These are phyloP conservation scores for Rhytidiadelphus loreus DNA, from an alignment of 225 moss, liverwort and hornwort species.

Conservation along the genomic window DNA sequence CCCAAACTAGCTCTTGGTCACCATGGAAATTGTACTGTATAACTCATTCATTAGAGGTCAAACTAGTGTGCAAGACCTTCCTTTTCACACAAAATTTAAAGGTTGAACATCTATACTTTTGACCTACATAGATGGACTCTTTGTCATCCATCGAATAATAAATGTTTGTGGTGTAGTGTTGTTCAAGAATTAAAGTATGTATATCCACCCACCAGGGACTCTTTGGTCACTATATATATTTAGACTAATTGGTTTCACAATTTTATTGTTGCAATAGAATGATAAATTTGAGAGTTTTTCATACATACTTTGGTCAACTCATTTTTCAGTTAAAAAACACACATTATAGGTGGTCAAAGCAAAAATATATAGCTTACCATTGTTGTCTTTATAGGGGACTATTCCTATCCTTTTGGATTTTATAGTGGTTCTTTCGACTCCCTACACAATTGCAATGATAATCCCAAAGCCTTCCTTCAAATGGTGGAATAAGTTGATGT, in stretches of 20 bases:
- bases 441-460: neutral
- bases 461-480: neutral
- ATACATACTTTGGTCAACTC: neutral
- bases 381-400: fast-evolving
- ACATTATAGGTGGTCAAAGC: neutral
- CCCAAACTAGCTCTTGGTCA: too few species aligned
- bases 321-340: neutral
- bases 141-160: too few species aligned
- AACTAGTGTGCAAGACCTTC: too few species aligned
- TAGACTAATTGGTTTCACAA: neutral
- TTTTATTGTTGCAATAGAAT: neutral
- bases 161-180: too few species aligned
- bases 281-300: neutral
- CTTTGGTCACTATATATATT: neutral
- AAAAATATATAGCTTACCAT: neutral
- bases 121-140: too few species aligned
- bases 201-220: neutral
- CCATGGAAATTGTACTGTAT: too few species aligned
- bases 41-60: too few species aligned
- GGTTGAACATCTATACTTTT: too few species aligned
- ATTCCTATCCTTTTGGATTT: neutral
- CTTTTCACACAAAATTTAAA: too few species aligned
- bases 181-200: too few species aligned
- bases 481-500: neutral
- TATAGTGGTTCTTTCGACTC: neutral